Conservation (phyloP, 768 basidiomycete species). For the Mycena latifolia region DNA sequence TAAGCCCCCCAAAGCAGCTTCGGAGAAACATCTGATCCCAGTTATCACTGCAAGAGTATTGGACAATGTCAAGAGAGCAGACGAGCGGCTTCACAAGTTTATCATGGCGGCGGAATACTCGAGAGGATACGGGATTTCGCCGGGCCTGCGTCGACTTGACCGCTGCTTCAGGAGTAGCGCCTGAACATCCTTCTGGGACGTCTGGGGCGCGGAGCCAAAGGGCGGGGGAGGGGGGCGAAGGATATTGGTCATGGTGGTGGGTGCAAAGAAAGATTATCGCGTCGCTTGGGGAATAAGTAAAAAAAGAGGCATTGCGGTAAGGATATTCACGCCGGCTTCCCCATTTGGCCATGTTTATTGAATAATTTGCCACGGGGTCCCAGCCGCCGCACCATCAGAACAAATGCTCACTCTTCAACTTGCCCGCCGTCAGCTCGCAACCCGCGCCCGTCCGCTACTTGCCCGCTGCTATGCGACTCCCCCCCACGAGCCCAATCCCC, state of each 20-base stretch:
- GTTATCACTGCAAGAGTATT: constrained; percentile 63
- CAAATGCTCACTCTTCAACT: constrained; percentile 48
- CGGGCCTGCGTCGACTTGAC: constrained; percentile 53
- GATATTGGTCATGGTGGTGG: constrained; percentile 17
- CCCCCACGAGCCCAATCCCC: constrained; percentile 64
- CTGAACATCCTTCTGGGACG: constrained; percentile 59
- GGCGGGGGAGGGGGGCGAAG: constrained; percentile 11
- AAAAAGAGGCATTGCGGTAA: constrained; percentile 8
- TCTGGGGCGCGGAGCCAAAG: constrained; percentile 39
- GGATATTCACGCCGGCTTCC: too few relatives aligned
- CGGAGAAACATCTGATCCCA: constrained; percentile 79
- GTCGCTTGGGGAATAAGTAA: constrained; percentile 9
- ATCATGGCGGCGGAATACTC: constrained; percentile 60
- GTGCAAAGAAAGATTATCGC: constrained; percentile 9
- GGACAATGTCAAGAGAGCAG: constrained; percentile 6
- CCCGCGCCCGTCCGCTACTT: constrained; percentile 25
- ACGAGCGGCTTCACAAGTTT: constrained; percentile 61
- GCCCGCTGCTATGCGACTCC: constrained; percentile 50
- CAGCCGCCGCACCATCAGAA: too few relatives aligned
- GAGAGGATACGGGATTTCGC: constrained; percentile 69
- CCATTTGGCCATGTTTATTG: background rate
- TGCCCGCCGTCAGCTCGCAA: constrained; percentile 38
- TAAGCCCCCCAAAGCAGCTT: constrained; percentile 60
- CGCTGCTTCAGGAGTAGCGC: constrained; percentile 55
- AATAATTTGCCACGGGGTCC: background rate